Conservation (phyloP, 2,329 filamentous ascomycete genomes). For the Calonectria naviculata region DNA sequence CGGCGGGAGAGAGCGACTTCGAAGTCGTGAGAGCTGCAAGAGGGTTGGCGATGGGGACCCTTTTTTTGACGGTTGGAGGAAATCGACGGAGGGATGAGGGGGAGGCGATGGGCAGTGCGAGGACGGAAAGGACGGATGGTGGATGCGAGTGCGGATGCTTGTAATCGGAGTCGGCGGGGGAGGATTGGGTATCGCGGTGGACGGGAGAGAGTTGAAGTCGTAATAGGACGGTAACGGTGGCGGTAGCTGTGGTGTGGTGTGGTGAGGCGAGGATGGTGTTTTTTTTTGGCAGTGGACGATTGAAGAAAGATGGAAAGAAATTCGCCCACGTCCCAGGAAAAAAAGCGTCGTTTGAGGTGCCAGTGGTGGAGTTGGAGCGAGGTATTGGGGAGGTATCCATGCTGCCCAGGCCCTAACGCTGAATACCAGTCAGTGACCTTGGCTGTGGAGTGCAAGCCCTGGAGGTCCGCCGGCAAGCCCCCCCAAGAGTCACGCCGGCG, state of each 20-base stretch:
- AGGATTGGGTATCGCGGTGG: conserved; percentile 13
- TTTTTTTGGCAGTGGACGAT: conserved; percentile 25
- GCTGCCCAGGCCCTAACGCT: background rate
- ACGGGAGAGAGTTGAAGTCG: conserved; percentile 5
- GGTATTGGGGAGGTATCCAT: conserved; percentile 13
- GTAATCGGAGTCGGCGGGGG: conserved; percentile 6
- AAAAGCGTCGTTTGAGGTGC: conserved; percentile 20
- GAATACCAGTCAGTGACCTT: conserved; percentile 10
- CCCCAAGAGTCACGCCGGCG: conserved; percentile 10
- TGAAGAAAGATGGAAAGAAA: conserved; percentile 26
- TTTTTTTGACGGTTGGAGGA: conserved; percentile 9
- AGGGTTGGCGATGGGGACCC: conserved; percentile 7
- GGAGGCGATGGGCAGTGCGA: conserved; percentile 12
- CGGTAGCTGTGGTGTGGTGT: conserved; percentile 6
- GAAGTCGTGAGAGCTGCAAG: conserved; percentile 4
- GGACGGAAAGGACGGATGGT: background rate
- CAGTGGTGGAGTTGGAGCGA: conserved; percentile 4
- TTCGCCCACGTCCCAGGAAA: conserved; percentile 17
- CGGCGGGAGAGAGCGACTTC: conserved; percentile 4
- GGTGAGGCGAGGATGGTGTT: conserved; percentile 23
- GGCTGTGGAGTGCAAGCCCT: conserved; percentile 8
- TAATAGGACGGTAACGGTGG: background rate
- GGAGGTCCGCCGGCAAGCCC: conserved; percentile 6
- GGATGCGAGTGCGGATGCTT: background rate
- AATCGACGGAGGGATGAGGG: conserved; percentile 17